Base-by-base conservation (phyloP, 2,329 filamentous ascomycete genomes). In the Diaporthe sp. region DNA sequence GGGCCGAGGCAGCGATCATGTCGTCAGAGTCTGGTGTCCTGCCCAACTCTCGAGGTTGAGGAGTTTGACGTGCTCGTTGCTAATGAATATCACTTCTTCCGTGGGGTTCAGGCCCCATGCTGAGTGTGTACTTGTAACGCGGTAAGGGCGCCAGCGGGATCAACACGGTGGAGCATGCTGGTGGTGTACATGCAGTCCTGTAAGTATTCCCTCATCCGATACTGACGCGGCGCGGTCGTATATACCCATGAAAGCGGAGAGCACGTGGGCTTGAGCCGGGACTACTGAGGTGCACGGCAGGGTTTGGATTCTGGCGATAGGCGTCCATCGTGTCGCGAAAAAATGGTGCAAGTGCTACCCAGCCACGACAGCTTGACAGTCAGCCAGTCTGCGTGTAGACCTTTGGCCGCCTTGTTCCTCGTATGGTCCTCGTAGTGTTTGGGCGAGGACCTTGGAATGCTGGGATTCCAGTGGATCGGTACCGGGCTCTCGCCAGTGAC, bases 141-240 rank as follows among this genome's bases (percentile, higher is more conserved):
- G 64, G 64, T 40, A 54, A 68, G 17, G 25, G 64, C 64, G 64
- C 61, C 60, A 50, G 61, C 28, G 30, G 33, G 22, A 40, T 17
- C 42, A 28, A 19, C 45, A 28, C 33, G 33, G 64, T 68, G 64
- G 64, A 68, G 64, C 38, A 58, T 25, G 13, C 15, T n/a, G n/a
- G 28, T 25, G 45, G 42, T 50, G 45, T 38, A 47, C 57, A 40
- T 30, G 38, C 17, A 54, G 61, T 35, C 47, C 7, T 40, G 30
- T 15, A 45, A 22, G 40, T 22, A 22, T 45, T 38, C 55, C 57
- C 73, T 55, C 17, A 72, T 68, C 70, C 45, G 70, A 58, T 50
- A 73, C 74, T 75, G 71, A 75, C 74, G 71, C 74, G 69, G 73
- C 73, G 73, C 42, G 12, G 55, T 71, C 42, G 69, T 71, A 71